A percentile compares a stretch with the other conserved stretches of the same genome.
phyloP scores from a whole-genome alignment of 139 green algal genomes.

The Chlorella sp. region DNA sequence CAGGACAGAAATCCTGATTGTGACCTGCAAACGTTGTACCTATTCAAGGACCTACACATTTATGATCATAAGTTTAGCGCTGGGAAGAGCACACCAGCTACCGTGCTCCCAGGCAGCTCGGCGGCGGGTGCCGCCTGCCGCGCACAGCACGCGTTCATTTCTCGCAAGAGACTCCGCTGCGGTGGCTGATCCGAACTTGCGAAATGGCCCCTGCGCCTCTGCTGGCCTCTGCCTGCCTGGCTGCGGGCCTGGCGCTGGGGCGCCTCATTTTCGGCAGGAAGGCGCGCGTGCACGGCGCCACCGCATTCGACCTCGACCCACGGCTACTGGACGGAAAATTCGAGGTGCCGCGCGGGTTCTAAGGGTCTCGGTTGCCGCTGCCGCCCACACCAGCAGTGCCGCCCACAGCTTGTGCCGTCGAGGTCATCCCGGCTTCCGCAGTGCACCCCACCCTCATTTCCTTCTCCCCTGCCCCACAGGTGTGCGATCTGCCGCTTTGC shows the following conservation, averaged over 20 bases:
- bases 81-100: no score
- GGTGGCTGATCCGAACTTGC: no score
- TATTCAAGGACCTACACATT: no score
- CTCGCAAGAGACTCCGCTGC: no score
- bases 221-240: neutral
- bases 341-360: neutral
- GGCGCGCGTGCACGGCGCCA: neutral
- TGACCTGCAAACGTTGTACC: no score
- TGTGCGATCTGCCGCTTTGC: constrained; percentile 34
- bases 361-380: neutral
- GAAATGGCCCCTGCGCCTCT: neutral
- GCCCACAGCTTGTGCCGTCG: no score
- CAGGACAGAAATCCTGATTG: no score
- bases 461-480: neutral
- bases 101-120: no score
- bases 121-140: no score
- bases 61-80: no score
- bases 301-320: neutral
- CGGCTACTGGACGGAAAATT: constrained; percentile 22
- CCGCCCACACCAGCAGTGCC: neutral
- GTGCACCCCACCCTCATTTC: neutral
- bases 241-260: constrained; percentile 6
- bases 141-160: no score
- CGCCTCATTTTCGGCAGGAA: neutral
- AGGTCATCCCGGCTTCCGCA: no score